Conservation (phyloP, 78 protist species). For the slime mould (Dictyostelium discoideum) region dicty_2.7 NC_007090.3:4258501-4259000, state of each 20-base stretch:
- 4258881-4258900: background rate
- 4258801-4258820: background rate
- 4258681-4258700: background rate
- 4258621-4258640: conserved; percentile 82
- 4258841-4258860: background rate
- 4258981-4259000: background rate
- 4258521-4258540: conserved; percentile 92
- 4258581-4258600: conserved; percentile 37
- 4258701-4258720: background rate
- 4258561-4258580: conserved; percentile 50
- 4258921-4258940: conserved; percentile 1
- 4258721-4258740: background rate
- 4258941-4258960: background rate
- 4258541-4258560: conserved; percentile 69
- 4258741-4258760: background rate
- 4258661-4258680: conserved; percentile 16
- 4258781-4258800: conserved; percentile 24
- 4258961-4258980: background rate
- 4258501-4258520: conserved; percentile 78
- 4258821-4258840: background rate
- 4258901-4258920: conserved; percentile 1
- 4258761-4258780: conserved; percentile 28
- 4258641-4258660: conserved; percentile 44
- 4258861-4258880: background rate
- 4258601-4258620: conserved; percentile 85